Evolutionary conservation across 176 grass and related monocot species (phyloP).

Genomic region (Bonia amplexicaulis): DNA sequence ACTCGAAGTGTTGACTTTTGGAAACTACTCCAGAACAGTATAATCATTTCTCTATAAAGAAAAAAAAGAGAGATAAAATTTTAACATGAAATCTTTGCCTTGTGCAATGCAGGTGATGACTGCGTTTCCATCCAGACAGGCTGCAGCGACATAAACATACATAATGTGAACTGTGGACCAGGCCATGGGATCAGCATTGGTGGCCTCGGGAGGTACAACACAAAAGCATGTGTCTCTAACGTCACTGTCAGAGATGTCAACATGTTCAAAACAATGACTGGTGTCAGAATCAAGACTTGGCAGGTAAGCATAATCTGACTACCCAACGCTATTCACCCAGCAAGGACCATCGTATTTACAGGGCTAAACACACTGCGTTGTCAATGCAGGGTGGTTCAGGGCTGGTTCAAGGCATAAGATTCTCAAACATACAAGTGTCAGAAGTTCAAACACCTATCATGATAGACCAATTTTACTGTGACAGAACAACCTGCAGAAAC

Average conservation of each 20-base stretch:
- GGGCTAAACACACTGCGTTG: neutral
- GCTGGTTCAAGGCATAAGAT: constrained; percentile 59
- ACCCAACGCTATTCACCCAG: neutral
- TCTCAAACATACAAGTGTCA: constrained; percentile 77
- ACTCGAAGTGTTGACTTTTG: neutral
- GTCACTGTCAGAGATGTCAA: constrained; percentile 87
- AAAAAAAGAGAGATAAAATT: neutral
- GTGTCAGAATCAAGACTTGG: constrained; percentile 99
- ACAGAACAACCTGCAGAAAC: constrained; percentile 52
- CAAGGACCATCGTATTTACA: neutral
- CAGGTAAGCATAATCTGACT: constrained; percentile 44
- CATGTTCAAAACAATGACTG: constrained; percentile 81
- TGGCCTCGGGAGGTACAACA: constrained; percentile 80
- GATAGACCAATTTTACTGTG: constrained; percentile 89
- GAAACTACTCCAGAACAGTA: neutral
- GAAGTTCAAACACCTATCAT: constrained; percentile 86
- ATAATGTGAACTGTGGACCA: constrained; percentile 87
- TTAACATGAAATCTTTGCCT: neutral
- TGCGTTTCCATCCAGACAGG: constrained; percentile 93
- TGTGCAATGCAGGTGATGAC: constrained; percentile 62
- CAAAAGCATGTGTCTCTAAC: constrained; percentile 91
- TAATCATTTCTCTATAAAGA: neutral
- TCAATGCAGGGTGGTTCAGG: constrained; percentile 66
- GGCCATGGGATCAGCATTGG: constrained; percentile 97
- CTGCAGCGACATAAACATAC: constrained; percentile 78